Base-by-base conservation (phyloP, 2,329 filamentous ascomycete species). In the Colletotrichum higginsianum region DNA sequence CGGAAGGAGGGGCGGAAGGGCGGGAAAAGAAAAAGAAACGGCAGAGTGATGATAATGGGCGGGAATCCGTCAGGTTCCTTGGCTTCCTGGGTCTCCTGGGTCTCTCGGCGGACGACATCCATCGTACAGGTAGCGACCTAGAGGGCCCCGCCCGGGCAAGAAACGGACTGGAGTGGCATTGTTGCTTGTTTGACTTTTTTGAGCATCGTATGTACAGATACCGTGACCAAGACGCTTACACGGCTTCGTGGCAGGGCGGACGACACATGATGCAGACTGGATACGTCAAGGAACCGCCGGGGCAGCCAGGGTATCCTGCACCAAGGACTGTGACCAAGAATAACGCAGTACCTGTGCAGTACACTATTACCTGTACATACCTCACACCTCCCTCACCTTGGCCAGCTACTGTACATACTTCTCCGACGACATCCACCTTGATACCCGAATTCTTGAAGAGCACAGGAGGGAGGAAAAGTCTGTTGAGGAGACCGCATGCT, bases 141-240 rank as follows among this genome's bases (percentile, higher is more conserved):
- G 35, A 42, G 26, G 16, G 46, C 55, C 61, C 67, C 56, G 67
- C 56, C 35, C 50, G 42, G 53, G 52, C 58, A 68, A 23, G 55
- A 13, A 11, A 38, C 35, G 35, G 35, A 3, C 35, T 38, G 35
- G 8, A 38, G 35, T 38, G 35, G 9, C 35, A 38, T 38, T 38
- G 35, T n/a, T 67, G 40, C 47, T 30, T 26, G 12, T 16, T 18
- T n/a, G 46, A 61, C 47, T 30, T 38, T 38, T 38, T 67, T n/a
- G 26, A 8, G 23, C 21, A 44, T 21, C 40, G n/a, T 47, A 52
- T 38, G 35, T 38, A 38, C 35, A 38, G 35, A 38, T 68, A 64
- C 46, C 46, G 40, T 30, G 44, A 61, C 67, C 62, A 70, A 65
- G 66, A 50, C 35, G 61, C 61, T 69, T 69, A 42, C 46, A 60